Conservation (phyloP, 179 eudicot species). For the Nepenthes alata region DNA sequence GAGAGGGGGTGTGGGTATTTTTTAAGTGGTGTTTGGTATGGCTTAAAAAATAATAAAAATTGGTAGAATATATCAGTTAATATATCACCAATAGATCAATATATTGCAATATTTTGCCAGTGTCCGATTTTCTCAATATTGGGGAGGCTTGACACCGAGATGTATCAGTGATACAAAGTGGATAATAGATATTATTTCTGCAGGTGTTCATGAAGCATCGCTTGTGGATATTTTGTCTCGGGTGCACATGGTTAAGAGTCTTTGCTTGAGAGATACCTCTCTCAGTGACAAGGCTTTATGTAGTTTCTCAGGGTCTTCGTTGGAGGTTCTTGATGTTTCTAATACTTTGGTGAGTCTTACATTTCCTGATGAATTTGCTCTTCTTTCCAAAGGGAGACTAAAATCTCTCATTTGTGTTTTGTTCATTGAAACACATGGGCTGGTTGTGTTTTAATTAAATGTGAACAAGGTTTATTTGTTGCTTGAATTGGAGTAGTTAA, state of each 20-base stretch:
- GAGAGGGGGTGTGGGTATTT: no score
- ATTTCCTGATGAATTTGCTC: slow-evolving; percentile 1
- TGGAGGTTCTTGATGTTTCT: slow-evolving; percentile 83
- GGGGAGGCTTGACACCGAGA: background rate
- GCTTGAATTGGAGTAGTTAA: no score
- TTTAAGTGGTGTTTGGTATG: no score
- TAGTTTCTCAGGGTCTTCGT: slow-evolving; percentile 42
- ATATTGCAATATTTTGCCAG: background rate
- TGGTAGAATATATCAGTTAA: no score
- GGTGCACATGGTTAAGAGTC: slow-evolving; percentile 42
- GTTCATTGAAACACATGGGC: no score
- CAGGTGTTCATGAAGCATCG: slow-evolving; percentile 48
- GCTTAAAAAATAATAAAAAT: no score
- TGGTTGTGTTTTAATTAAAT: no score
- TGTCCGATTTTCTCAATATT: background rate
- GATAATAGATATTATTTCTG: slow-evolving; percentile 3
- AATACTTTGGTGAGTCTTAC: slow-evolving; percentile 50
- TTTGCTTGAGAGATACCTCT: slow-evolving; percentile 61
- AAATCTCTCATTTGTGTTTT: no score
- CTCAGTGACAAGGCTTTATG: slow-evolving; percentile 36
- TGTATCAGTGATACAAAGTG: background rate
- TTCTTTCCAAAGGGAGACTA: no score
- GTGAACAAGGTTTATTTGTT: no score
- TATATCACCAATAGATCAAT: no score
- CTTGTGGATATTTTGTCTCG: slow-evolving; percentile 48